Percentiles rank a stretch among this genome's conserved stretches.
Conservation (phyloP, 805 yeast genomes). For the Scheffersomyces ergatensis region DNA sequence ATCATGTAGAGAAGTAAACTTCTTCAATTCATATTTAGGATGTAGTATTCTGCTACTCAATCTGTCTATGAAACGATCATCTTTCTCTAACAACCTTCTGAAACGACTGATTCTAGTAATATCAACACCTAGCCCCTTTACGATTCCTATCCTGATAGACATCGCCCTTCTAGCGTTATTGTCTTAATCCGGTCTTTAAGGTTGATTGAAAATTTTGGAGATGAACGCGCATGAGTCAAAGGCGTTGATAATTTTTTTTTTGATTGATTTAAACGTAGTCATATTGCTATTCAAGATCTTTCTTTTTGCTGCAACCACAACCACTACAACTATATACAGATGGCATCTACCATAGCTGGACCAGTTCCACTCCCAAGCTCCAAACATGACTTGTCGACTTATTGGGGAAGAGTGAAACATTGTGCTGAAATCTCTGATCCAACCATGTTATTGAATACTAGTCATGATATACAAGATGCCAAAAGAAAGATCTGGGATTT, state of each 20-base stretch:
- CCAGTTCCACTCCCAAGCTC: conserved; percentile 78
- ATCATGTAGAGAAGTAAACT: conserved; percentile 16
- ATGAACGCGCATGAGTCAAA: too few species aligned
- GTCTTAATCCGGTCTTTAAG: too few species aligned
- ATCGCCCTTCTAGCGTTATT: too few species aligned
- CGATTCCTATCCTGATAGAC: neutral
- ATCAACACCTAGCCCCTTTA: conserved; percentile 58
- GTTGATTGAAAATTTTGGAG: too few species aligned
- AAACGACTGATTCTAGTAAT: conserved; percentile 49
- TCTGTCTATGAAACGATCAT: conserved; percentile 29
- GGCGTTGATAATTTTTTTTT: too few species aligned
- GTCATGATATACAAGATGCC: conserved; percentile 61
- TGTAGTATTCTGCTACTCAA: conserved; percentile 52
- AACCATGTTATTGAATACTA: conserved; percentile 73
- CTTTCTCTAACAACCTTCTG: conserved; percentile 32
- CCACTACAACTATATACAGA: too few species aligned
- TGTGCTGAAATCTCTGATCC: conserved; percentile 95
- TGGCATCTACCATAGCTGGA: conserved; percentile 91
- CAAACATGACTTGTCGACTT: conserved; percentile 73
- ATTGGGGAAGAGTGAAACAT: conserved; percentile 93
- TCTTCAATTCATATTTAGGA: conserved; percentile 38
- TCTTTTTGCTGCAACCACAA: too few species aligned
- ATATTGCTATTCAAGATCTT: too few species aligned
- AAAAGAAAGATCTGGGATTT: conserved; percentile 66
- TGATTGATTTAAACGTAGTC: too few species aligned